A percentile compares a stretch with the other conserved stretches of the same genome.
These are phyloP conservation scores for Xylariaceae sp. DNA, from an alignment of 2,329 filamentous ascomycete genomes.

Conservation along the genomic window DNA sequence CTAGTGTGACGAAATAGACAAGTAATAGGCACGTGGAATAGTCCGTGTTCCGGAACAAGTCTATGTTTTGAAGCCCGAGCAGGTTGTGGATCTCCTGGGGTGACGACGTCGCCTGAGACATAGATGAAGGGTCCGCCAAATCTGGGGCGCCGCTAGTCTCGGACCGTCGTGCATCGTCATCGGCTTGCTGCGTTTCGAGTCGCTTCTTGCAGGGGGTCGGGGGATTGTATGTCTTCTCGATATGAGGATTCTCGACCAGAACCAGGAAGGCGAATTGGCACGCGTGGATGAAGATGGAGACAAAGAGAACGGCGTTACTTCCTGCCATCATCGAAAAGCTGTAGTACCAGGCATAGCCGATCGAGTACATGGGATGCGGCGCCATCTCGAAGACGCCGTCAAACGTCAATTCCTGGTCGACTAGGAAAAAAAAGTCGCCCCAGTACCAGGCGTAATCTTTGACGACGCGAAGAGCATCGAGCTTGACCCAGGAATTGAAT, in stretches of 20 bases:
- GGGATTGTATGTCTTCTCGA: conserved; percentile 95
- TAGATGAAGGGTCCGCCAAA: conserved; percentile 21
- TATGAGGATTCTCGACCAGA: conserved; percentile 92
- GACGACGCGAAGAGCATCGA: conserved; percentile 94
- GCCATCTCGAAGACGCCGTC: conserved; percentile 99
- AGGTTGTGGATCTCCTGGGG: conserved; percentile 75
- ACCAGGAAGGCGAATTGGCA: conserved; percentile 92
- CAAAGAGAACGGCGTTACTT: conserved; percentile 95
- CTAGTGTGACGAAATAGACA: conserved; percentile 67
- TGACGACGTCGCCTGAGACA: conserved; percentile 30
- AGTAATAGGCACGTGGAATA: conserved; percentile 72
- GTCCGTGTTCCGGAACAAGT: conserved; percentile 83
- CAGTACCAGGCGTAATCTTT: conserved; percentile 99
- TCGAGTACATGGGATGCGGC: conserved; percentile 97
- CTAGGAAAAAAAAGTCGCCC: conserved; percentile 98
- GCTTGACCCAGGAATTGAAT: conserved; percentile 98
- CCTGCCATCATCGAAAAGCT: conserved; percentile 97
- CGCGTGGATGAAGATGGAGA: conserved; percentile 89
- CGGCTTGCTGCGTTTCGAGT: conserved; percentile 26
- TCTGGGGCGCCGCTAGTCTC: conserved; percentile 18
- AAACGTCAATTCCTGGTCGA: conserved; percentile 96
- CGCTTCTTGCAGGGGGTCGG: conserved; percentile 67
- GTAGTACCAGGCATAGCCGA: conserved; percentile 96
- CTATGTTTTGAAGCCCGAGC: conserved; percentile 75
- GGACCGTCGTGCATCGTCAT: conserved; percentile 10